These are phyloP conservation scores for Neofusicoccum laricinum DNA, from an alignment of 2,329 filamentous ascomycete genomes.

Conservation along the genomic window DNA sequence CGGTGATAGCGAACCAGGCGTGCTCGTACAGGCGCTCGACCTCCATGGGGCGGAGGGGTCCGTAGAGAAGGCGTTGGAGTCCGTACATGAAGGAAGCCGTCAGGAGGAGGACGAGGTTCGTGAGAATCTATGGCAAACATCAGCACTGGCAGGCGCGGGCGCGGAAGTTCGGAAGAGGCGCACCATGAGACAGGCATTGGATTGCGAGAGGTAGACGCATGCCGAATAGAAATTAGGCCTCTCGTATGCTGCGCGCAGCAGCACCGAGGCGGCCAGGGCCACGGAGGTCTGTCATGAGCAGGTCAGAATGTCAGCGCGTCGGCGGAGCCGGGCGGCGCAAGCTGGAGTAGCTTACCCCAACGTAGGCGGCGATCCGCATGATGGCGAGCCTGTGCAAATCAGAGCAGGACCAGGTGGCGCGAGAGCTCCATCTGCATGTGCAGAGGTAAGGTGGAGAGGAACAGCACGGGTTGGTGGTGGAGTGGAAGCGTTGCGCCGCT, in stretches of 20 bases:
- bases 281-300: conserved; percentile 52
- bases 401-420: conserved; percentile 1
- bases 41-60: conserved; percentile 85
- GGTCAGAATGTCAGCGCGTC: neutral
- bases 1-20: conserved; percentile 96
- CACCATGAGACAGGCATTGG: conserved; percentile 91
- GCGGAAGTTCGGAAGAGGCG: conserved; percentile 28
- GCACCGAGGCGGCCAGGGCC: conserved; percentile 76
- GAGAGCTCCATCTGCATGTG: conserved; percentile 13
- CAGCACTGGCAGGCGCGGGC: conserved; percentile 16
- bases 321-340: neutral
- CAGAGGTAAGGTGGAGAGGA: neutral
- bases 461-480: neutral
- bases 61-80: conserved; percentile 86
- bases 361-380: conserved; percentile 17
- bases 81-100: conserved; percentile 80
- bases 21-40: conserved; percentile 96
- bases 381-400: conserved; percentile 9
- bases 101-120: conserved; percentile 82
- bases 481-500: conserved; percentile 2
- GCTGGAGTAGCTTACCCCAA: conserved; percentile 16
- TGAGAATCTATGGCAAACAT: conserved; percentile 64
- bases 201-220: conserved; percentile 94
- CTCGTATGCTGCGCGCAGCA: conserved; percentile 89
- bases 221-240: conserved; percentile 98